A percentile compares a stretch with the other conserved stretches of the same genome.
Evolutionary conservation across 306 rosid species (phyloP).

Genomic region (Senna siamea): DNA sequence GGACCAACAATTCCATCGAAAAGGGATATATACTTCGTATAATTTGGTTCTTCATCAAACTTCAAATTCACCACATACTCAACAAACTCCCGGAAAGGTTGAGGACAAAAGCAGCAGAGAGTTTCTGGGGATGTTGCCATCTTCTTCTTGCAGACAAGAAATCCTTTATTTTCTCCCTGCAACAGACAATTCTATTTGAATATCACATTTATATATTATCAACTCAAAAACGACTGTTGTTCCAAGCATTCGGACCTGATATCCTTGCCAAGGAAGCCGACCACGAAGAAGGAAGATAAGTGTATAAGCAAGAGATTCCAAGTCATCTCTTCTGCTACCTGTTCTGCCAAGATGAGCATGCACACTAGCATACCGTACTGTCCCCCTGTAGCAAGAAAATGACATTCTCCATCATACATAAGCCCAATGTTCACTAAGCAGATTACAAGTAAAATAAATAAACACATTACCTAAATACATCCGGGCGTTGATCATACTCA

Average conservation of each 20-base stretch:
- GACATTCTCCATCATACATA: conserved; percentile 23
- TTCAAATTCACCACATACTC: conserved; percentile 89
- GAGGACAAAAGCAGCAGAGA: conserved; percentile 77
- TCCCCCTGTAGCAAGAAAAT: conserved; percentile 67
- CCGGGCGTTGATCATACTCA: conserved; percentile 95
- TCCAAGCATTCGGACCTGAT: conserved; percentile 66
- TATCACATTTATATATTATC: not conserved
- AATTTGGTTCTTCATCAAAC: conserved; percentile 92
- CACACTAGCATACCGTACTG: conserved; percentile 92
- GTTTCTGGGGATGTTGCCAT: conserved; percentile 89
- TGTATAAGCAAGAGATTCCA: conserved; percentile 93
- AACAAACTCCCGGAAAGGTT: conserved; percentile 79
- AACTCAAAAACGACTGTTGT: conserved; percentile 8
- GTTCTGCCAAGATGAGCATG: conserved; percentile 98
- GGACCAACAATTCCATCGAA: conserved; percentile 90
- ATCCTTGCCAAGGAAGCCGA: conserved; percentile 97
- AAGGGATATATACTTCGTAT: conserved; percentile 84
- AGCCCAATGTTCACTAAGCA: conserved; percentile 7
- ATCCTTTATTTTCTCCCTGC: conserved; percentile 96
- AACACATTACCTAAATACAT: conserved; percentile 76
- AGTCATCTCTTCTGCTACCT: conserved; percentile 93
- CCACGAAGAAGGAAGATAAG: conserved; percentile 92
- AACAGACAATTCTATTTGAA: conserved; percentile 30
- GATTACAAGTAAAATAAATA: conserved; percentile 14
- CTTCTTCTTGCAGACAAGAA: conserved; percentile 94